Base-by-base conservation (phyloP, 371 early-diverging fungal genomes). In the Zychaea mexicana region DNA sequence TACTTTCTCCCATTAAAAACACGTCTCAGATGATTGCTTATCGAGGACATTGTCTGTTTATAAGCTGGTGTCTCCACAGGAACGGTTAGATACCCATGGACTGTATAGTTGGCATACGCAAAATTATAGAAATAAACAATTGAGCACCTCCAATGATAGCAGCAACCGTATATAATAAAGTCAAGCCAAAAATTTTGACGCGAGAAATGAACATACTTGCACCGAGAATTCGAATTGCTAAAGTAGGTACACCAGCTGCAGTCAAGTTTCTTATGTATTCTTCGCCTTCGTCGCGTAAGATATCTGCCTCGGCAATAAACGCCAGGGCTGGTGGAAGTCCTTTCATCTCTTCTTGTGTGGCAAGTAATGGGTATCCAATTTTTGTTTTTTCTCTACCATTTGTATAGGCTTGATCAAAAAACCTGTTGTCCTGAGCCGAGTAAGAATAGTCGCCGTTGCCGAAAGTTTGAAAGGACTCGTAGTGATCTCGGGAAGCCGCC, bases 201-300 rank as follows among this genome's bases (percentile, higher is more conserved):
- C 2, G 21, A 31, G 1, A 58, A 8, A 13, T 8, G 15, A 10
- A 47, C 62, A 42, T 61, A 61, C 62, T 52, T 38, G 62, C 54
- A 3, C 67, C 66, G 3, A 67, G 33, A 39, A 69, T 68, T 10
- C 77, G 65, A 0, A 60, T 49, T 1, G 57, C 60, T 1, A 69
- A 22, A 0, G 67, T 58, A 19, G 69, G 55, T 2, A 77, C 76
- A 31, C 76, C 76, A 13, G 78, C 78, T n/a, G 55, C 26, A 3
- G 19, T 33, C 15, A 80, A 38, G 17, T 60, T 64, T 12, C 60
- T 52, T 0, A 59, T 71, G 57, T 73, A 80, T 0, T 36, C 60
- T 39, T 80, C 81, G n/a, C 70, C 77, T 32, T 80, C 76, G 38
- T 69, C 70, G 52, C 78, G 66, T 42, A 80, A 53, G 2, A 71